Evolutionary conservation across 2,329 filamentous ascomycete species (phyloP).

Genomic region (Pseudogymnoascus sp.): DNA sequence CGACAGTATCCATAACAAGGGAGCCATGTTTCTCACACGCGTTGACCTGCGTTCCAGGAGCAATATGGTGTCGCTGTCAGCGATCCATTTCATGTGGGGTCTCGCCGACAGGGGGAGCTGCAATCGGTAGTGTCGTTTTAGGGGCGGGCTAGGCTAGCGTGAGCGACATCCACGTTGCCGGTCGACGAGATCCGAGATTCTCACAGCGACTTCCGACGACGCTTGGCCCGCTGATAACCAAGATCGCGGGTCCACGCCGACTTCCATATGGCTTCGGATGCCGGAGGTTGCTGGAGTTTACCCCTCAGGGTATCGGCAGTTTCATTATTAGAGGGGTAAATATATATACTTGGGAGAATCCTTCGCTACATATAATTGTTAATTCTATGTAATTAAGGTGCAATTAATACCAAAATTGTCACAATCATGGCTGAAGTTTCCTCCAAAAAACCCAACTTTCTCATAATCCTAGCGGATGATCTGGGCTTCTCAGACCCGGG

Average conservation of each 20-base stretch:
- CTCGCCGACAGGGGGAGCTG: not conserved
- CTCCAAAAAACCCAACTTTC: conserved; percentile 31
- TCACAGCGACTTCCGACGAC: not conserved
- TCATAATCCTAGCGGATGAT: conserved; percentile 38
- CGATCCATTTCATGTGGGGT: not conserved
- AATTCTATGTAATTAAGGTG: not conserved
- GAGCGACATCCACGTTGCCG: not conserved
- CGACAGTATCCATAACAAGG: not conserved
- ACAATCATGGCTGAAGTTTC: not conserved
- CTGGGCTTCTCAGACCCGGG: conserved; percentile 38
- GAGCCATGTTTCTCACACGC: not conserved
- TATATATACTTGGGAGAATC: not conserved
- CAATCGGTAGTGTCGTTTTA: not conserved
- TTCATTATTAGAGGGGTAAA: not conserved
- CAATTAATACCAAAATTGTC: not conserved
- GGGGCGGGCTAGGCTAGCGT: not conserved
- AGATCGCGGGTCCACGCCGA: not conserved
- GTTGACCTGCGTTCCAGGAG: not conserved
- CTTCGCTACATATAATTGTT: not conserved
- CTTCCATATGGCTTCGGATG: not conserved
- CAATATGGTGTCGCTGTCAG: not conserved
- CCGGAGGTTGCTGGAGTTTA: not conserved
- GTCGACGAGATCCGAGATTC: not conserved
- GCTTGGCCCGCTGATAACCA: not conserved
- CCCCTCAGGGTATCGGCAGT: conserved; percentile 2